Conservation (phyloP, 2,329 filamentous ascomycete genomes). For the Cladosporium phlei region DNA sequence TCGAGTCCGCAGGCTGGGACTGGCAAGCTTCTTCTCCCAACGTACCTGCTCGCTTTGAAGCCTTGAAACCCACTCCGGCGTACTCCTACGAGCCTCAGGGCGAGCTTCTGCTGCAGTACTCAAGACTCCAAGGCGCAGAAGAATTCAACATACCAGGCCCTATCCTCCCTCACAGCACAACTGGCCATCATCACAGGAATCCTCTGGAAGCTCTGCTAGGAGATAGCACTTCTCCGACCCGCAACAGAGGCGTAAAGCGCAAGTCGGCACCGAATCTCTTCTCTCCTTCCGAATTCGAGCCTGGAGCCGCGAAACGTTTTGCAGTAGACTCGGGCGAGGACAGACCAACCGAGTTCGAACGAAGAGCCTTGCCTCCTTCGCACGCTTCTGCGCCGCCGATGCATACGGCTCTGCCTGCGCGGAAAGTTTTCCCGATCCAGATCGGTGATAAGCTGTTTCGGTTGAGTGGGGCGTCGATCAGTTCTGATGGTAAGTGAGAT, state of each 20-base stretch:
- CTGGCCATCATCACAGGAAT: neutral
- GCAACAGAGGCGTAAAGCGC: slow-evolving; percentile 18
- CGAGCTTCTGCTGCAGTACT: slow-evolving; percentile 36
- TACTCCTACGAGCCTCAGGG: slow-evolving; percentile 43
- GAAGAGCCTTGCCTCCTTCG: neutral
- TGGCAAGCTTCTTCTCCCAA: slow-evolving; percentile 35
- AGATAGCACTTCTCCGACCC: slow-evolving; percentile 10
- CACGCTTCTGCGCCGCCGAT: slow-evolving; percentile 15
- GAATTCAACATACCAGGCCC: slow-evolving; percentile 38
- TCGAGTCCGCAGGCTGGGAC: slow-evolving; percentile 31
- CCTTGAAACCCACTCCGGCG: slow-evolving; percentile 1
- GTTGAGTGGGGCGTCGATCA: slow-evolving; percentile 64
- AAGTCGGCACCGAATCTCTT: slow-evolving; percentile 19
- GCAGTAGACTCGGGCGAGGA: too few species aligned
- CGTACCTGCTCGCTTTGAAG: slow-evolving; percentile 20
- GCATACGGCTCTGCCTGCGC: slow-evolving; percentile 56
- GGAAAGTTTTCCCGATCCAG: slow-evolving; percentile 68
- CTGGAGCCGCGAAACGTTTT: too few species aligned
- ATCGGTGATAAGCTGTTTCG: slow-evolving; percentile 65
- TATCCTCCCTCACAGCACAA: slow-evolving; percentile 10
- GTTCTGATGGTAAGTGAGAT: slow-evolving; percentile 64
- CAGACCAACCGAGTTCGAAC: too few species aligned
- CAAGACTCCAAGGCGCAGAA: slow-evolving; percentile 23
- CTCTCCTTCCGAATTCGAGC: slow-evolving; percentile 1
- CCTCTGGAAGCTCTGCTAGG: slow-evolving; percentile 13